Evolutionary conservation across 2,329 filamentous ascomycete genomes (phyloP), one percentile per base, ranked within the genome.

Genomic region (Cytospora mali): DNA sequence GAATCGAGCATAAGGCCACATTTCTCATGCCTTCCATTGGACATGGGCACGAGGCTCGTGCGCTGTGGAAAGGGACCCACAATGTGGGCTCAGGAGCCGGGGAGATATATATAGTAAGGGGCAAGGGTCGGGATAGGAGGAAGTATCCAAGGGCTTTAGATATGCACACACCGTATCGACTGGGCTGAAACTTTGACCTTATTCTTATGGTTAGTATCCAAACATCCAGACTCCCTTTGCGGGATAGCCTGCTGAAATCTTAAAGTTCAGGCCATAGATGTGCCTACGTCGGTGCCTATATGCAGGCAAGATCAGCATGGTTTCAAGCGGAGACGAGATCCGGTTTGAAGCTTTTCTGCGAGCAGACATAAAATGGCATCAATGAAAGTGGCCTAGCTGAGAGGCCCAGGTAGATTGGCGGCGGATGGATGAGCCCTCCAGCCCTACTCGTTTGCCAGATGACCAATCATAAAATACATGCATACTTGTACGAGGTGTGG

Each of bases 1-100:
- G 58, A 60, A 54, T 54, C 50, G 50, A 60, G 58, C 57, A 54
- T n/a, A 50, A 60, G 58, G 39, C 58, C 58, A 60, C 58, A 60
- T 54, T 60, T 60, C 58, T 54, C 50, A 60, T 28, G 35, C 28
- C 58, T 60, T 60, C 58, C 28, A 60, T 60, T 60, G 58, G 58
- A 51, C 58, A 42, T 60, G 39, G n/a, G 21, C 50, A 54, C 58
- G 50, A 33, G 58, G 58, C 58, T 60, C 50, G 50, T 60, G 58
- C 58, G 52, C 18, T 51, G 50, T 54, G 58, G 58, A 16, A 52
- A 33, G 13, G n/a, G 58, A 27, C n/a, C 58, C 58, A 60, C 58
- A 60, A 54, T 54, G 53, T 48, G 58, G 35, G 33, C 50, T 49
- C 50, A 60, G 50, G 58, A 42, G 50, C 50, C 50, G 28, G 33